Evolutionary conservation across 2,329 filamentous ascomycete genomes (phyloP).

Genomic region (Fusarium sp.): DNA sequence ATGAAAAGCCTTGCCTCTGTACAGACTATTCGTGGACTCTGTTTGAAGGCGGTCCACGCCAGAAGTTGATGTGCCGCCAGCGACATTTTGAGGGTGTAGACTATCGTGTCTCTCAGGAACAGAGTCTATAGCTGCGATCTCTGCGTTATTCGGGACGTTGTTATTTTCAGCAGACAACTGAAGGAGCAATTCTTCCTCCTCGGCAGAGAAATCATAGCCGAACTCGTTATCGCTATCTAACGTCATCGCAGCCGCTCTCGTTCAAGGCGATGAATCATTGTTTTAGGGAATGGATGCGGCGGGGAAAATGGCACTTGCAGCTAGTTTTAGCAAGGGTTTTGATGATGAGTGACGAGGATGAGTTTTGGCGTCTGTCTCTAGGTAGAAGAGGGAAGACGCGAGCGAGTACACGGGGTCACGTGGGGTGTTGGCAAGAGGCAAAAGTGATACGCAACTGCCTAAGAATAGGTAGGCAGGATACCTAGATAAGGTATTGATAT

Average conservation of each 20-base stretch:
- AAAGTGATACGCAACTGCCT: background rate
- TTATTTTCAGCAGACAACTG: conserved; percentile 44
- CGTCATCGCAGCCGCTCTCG: conserved; percentile 23
- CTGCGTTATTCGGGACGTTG: conserved; percentile 6
- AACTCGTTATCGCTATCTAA: conserved; percentile 55
- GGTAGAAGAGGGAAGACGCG: conserved; percentile 7
- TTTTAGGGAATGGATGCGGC: conserved; percentile 3
- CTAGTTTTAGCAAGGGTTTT: conserved; percentile 7
- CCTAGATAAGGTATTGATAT: background rate
- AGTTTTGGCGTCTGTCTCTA: conserved; percentile 5
- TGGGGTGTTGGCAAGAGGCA: conserved; percentile 1
- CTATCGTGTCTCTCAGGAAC: conserved; percentile 33
- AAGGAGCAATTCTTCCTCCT: conserved; percentile 57
- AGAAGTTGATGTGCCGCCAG: background rate
- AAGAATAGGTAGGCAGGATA: background rate
- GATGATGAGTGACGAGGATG: conserved; percentile 5
- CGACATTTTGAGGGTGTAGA: conserved; percentile 11
- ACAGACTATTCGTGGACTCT: background rate
- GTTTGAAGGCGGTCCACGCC: conserved; percentile 3
- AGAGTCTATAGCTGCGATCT: conserved; percentile 34
- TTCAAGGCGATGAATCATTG: conserved; percentile 38
- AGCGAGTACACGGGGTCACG: conserved; percentile 41
- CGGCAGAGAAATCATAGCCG: conserved; percentile 57
- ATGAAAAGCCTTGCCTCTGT: conserved; percentile 5
- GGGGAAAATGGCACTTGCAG: conserved; percentile 3